These are phyloP conservation scores for Fusarium pseudocircinatum DNA, from an alignment of 2,329 filamentous ascomycete species.

Conservation along the genomic window DNA sequence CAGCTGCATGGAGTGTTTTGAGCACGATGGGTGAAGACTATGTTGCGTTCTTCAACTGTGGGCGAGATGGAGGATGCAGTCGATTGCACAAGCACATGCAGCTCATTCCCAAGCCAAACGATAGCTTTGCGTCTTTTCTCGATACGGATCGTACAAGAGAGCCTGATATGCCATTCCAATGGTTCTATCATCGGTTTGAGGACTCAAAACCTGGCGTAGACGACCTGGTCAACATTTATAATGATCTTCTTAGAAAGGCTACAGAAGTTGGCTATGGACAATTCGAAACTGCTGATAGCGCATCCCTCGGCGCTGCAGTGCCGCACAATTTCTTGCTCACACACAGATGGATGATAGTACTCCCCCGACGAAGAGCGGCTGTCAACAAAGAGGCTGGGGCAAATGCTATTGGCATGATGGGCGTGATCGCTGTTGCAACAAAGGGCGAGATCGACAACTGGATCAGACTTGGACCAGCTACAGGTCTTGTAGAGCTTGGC, in stretches of 20 bases:
- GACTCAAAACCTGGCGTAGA: fast-evolving
- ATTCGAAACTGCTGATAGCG: background rate
- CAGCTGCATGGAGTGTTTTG: background rate
- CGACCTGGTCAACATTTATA: background rate
- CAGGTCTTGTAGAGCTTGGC: background rate
- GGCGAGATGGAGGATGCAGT: slow-evolving; percentile 1
- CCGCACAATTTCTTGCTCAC: background rate
- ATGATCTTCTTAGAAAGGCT: fast-evolving
- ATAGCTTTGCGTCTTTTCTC: background rate
- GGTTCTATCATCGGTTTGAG: background rate
- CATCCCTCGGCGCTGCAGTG: background rate
- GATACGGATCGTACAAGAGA: fast-evolving
- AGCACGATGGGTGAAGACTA: fast-evolving
- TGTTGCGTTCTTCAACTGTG: background rate
- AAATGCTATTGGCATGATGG: background rate
- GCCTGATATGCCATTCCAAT: background rate
- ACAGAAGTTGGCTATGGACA: background rate
- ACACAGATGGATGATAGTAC: background rate
- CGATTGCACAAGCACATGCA: slow-evolving; percentile 8
- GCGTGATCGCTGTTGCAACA: background rate
- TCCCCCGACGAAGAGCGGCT: background rate
- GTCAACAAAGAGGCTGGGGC: background rate
- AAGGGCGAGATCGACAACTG: background rate
- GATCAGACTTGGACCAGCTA: background rate
- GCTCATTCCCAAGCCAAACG: background rate